phyloP scores from a whole-genome alignment of 2,329 filamentous ascomycete genomes.

The Alternaria ethzedia region DNA sequence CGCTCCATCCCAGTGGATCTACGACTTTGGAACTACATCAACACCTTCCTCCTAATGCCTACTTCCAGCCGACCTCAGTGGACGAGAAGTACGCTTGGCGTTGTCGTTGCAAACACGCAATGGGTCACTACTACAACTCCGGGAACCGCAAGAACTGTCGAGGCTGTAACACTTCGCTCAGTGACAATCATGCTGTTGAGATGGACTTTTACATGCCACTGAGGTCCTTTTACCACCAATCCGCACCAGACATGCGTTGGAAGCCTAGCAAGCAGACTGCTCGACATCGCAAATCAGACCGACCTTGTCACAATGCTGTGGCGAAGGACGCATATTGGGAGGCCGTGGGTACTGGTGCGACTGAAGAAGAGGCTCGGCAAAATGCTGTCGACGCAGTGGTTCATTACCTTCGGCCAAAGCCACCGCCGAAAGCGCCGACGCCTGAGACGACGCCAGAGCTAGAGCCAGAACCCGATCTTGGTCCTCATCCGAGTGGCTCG shows the following conservation, averaged over 20 bases:
- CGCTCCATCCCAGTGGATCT: conserved; percentile 19
- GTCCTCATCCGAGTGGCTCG: conserved; percentile 34
- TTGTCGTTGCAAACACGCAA: conserved; percentile 32
- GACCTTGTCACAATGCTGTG: conserved; percentile 30
- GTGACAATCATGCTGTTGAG: conserved; percentile 7
- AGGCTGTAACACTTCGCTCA: conserved; percentile 29
- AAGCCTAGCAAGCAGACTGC: conserved; percentile 20
- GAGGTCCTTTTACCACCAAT: conserved; percentile 20
- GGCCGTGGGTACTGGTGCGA: conserved; percentile 14
- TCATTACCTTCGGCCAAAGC: conserved; percentile 18
- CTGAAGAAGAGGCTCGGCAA: conserved; percentile 16
- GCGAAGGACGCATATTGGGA: conserved; percentile 35
- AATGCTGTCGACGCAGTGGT: conserved; percentile 21
- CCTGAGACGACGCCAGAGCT: conserved; percentile 19
- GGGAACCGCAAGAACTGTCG: conserved; percentile 31
- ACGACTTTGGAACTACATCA: conserved; percentile 27
- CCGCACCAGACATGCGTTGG: conserved; percentile 23
- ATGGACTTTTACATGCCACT: conserved; percentile 41
- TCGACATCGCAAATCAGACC: conserved; percentile 7
- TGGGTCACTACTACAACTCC: conserved; percentile 39
- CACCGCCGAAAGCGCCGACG: conserved; percentile 10
- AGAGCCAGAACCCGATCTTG: conserved; percentile 22
- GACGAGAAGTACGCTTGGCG: conserved; percentile 33
- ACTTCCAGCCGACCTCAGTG: conserved; percentile 16
- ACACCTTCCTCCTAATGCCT: conserved; percentile 25